Conservation (phyloP, 2,329 filamentous ascomycete genomes). For the Hypoxylon sp. region DNA sequence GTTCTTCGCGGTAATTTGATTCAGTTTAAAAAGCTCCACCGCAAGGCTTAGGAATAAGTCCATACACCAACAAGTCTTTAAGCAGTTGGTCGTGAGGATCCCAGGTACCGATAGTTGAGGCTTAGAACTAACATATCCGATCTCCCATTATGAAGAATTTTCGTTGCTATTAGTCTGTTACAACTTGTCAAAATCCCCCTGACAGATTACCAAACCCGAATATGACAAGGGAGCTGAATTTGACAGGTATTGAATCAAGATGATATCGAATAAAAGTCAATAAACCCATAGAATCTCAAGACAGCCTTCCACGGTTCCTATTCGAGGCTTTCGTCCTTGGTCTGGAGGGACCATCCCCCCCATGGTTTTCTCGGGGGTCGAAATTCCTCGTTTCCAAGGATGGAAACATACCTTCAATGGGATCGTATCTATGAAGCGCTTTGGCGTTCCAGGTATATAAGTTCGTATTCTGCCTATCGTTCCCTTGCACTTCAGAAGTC, state of each 20-base stretch:
- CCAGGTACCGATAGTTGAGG: background rate
- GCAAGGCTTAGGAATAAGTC: too few species aligned
- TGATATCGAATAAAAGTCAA: background rate
- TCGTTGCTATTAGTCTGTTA: background rate
- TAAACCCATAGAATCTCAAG: background rate
- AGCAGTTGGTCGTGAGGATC: too few species aligned
- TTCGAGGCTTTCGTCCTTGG: conserved; percentile 12
- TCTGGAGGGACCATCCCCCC: conserved; percentile 26
- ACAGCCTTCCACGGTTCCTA: conserved; percentile 18
- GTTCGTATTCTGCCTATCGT: too few species aligned
- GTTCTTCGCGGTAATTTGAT: background rate
- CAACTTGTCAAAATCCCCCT: background rate
- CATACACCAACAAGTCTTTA: too few species aligned
- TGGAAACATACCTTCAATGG: too few species aligned
- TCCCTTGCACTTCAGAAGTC: too few species aligned
- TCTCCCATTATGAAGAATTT: background rate
- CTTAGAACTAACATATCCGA: background rate
- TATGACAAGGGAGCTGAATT: conserved; percentile 18
- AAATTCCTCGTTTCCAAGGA: too few species aligned
- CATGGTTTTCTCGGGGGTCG: conserved; percentile 3
- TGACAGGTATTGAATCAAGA: background rate
- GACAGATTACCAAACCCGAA: background rate
- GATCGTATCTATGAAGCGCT: too few species aligned
- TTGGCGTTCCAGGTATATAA: too few species aligned
- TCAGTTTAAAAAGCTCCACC: too few species aligned